These are phyloP conservation scores for Plasmopara viticola DNA, from an alignment of 352 stramenopile species.

Conservation along the genomic window DNA sequence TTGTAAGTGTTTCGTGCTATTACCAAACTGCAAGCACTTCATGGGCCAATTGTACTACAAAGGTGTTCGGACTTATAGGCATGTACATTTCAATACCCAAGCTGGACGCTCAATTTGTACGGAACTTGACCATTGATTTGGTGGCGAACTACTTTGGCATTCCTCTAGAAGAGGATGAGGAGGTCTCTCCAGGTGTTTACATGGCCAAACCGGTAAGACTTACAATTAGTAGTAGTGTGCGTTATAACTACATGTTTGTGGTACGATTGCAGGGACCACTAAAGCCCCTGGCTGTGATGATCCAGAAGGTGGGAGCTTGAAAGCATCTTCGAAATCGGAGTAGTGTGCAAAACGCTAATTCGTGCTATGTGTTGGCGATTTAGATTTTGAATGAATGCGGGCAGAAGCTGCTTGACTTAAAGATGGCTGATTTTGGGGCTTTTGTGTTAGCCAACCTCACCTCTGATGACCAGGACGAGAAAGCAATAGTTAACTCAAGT, in stretches of 20 bases:
- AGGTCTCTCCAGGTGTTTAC: conserved; percentile 73
- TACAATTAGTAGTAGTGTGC: not conserved
- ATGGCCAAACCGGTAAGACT: conserved; percentile 61
- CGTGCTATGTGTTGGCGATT: not conserved
- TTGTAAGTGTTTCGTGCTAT: conserved; percentile 30
- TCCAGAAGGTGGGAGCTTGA: conserved; percentile 24
- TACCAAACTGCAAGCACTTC: not conserved
- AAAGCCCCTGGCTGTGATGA: conserved; percentile 57
- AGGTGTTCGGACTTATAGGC: conserved; percentile 78
- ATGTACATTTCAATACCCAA: conserved; percentile 80
- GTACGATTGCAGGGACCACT: conserved; percentile 42
- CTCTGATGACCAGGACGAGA: conserved; percentile 12
- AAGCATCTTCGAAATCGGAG: not conserved
- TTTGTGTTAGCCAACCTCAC: conserved; percentile 61
- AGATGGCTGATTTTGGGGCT: conserved; percentile 57
- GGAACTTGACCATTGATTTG: conserved; percentile 53
- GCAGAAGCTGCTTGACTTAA: conserved; percentile 45
- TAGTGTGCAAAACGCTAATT: no score
- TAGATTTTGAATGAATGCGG: conserved; percentile 56
- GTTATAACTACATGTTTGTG: not conserved
- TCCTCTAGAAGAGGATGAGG: conserved; percentile 62
- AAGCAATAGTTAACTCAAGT: conserved; percentile 11
- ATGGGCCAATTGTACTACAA: not conserved
- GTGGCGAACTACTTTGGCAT: conserved; percentile 71
- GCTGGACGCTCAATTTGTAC: conserved; percentile 52